Percentiles rank a stretch among this genome's conserved stretches.
Evolutionary conservation across 2,329 filamentous ascomycete species (phyloP).

Genomic region (Cyclaneusma minus): DNA sequence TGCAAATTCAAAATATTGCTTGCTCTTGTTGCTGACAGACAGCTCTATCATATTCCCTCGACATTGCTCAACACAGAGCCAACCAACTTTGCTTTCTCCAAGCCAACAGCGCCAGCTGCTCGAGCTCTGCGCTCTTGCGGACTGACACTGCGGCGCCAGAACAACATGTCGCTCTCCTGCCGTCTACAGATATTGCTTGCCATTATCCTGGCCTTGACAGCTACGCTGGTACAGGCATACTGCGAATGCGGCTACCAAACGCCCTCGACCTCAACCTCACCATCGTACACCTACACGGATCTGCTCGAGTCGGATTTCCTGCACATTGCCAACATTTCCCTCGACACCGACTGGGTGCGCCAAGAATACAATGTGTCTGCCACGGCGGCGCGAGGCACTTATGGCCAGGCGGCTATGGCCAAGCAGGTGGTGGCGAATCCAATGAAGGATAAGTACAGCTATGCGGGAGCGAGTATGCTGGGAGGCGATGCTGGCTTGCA

Average conservation of each 20-base stretch:
- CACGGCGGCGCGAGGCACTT: constrained; percentile 41
- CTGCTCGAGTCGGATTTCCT: constrained; percentile 59
- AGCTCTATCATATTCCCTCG: no score
- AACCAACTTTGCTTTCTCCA: no score
- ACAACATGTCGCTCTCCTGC: no score
- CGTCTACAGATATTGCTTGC: constrained; percentile 10
- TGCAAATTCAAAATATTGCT: no score
- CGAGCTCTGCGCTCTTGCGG: no score
- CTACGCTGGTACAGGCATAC: constrained; percentile 20
- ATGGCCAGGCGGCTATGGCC: constrained; percentile 45
- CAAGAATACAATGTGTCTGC: constrained; percentile 52
- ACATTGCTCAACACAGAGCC: no score
- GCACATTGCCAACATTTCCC: constrained; percentile 30
- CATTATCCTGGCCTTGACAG: constrained; percentile 1
- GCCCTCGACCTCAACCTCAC: constrained; percentile 31
- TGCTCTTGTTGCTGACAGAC: no score
- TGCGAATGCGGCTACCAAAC: constrained; percentile 71
- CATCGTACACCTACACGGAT: constrained; percentile 46
- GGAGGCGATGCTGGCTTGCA: constrained; percentile 35
- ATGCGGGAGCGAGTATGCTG: constrained; percentile 26
- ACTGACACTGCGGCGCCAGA: no score
- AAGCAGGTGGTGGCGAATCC: constrained; percentile 41
- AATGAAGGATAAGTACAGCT: constrained; percentile 24
- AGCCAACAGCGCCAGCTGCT: no score
- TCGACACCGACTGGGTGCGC: constrained; percentile 44